Evolutionary conservation across 352 stramenopile species (phyloP), one percentile per base, ranked within the genome.

Genomic region (Lagenidium giganteum): DNA sequence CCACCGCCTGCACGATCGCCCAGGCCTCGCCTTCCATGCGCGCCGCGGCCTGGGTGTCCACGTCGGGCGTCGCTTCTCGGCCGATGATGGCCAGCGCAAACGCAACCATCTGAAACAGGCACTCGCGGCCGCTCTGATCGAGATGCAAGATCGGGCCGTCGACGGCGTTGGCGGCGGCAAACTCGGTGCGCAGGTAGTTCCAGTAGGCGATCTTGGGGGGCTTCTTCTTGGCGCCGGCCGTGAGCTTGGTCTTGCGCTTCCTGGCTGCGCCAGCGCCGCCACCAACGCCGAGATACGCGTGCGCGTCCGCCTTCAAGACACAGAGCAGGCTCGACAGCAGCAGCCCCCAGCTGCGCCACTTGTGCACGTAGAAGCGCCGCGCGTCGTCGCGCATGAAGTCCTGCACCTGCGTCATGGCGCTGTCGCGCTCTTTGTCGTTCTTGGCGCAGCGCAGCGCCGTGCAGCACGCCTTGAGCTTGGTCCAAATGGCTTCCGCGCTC

Each of bases 271-370:
- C 35, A 20, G 26, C 27, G 14, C 28, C 25, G 25, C 37, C 3
- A 6, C 32, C 39, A 1, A 61, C 24, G 5, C 45, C 42, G 23
- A 87, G 50, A 28, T 70, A 87, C 35, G 27, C 23, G 25, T 72
- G 57, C 43, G 72, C 48, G 14, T 93, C 75, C 21, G 31, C 41
- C 31, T 71, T 66, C 5, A 93, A 46, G 8, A 67, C 61, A 17
- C 67, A 41, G 27, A 90, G 54, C 8, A 87, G 31, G 28, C 47
- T 67, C 7, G 57, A 64, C 24, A 90, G 53, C 23, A 90, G 33
- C 37, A 72, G 64, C 5, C 75, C 74, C 80, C 80, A 93, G 8
- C 55, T 67, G 39, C 68, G 68, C 80, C 77, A 93, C 39, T 77
- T 78, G 51, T 86, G 77, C 32, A 93, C 62, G 29, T 70, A 57